These are phyloP conservation scores for Urostyla sp. DNA, from an alignment of 73 alveolate species.

Conservation along the genomic window DNA sequence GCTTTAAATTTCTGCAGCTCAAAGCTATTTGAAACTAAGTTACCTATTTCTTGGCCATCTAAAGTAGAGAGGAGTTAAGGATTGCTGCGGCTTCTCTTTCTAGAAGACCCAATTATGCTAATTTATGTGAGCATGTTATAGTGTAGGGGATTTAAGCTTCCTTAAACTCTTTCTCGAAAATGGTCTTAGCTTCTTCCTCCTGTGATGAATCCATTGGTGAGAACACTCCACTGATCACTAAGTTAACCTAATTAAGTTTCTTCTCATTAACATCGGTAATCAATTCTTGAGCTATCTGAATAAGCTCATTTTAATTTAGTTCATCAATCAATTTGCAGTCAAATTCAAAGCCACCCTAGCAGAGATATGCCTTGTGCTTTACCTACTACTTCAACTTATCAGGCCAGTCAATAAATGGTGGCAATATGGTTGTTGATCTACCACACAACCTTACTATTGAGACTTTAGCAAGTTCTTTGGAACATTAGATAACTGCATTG, in stretches of 20 bases:
- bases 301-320: neutral
- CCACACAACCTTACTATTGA: constrained; percentile 26
- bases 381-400: neutral
- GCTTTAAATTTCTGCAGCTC: neutral
- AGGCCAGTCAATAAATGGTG: constrained; percentile 46
- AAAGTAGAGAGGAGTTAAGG: constrained; percentile 2
- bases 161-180: constrained; percentile 9
- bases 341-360: constrained; percentile 36
- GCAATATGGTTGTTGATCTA: neutral
- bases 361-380: neutral
- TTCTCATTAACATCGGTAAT: neutral
- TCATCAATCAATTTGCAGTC: neutral
- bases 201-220: constrained; percentile 15
- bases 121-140: constrained; percentile 1
- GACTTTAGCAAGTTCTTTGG: constrained; percentile 22
- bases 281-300: neutral
- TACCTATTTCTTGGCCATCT: constrained; percentile 6
- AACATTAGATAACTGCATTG: constrained; percentile 18
- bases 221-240: constrained; percentile 26
- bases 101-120: constrained; percentile 22
- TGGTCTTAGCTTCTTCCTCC: constrained; percentile 27
- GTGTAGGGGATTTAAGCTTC: constrained; percentile 7
- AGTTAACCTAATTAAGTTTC: neutral
- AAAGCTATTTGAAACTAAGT: constrained; percentile 13
- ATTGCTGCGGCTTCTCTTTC: constrained; percentile 42